Base-by-base conservation (phyloP, 441 rosid species). In the Adansonia grandidieri region DNA sequence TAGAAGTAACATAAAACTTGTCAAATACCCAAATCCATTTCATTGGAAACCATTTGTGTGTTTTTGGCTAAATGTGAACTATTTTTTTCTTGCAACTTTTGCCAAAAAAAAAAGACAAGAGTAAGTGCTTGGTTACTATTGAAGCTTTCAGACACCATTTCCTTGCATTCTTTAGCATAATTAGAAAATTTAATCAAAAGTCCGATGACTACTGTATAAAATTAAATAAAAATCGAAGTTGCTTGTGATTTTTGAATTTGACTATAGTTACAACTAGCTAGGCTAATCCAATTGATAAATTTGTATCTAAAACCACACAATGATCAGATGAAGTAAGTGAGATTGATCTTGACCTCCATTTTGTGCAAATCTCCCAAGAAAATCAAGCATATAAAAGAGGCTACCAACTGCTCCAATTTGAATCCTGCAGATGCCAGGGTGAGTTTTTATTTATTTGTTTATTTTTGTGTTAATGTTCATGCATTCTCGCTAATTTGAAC, bases 221-320 rank as follows among this genome's bases (percentile, higher is more conserved):
- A 51, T 50, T 24, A 10, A 47, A 1, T 5, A 28, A 40, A 56
- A 72, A 13, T 56, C 50, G 40, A 5, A 10, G 63, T 71, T 71
- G 28, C 63, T 72, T 54, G 76, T 42, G 8, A 56, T 72, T 54
- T 54, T 54, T 51, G 6, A 32, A n/a, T 56, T 56, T 72, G 61
- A 56, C 64, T 28, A 17, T 32, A 0, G 4, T 4, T n/a, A 37
- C 24, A 56, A 72, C 32, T 28, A 28, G 32, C 47, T 66, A 9
- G 7, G 71, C 28, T 1, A 45, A 58, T 10, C 72, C 73, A 20
- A 68, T 9, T 5, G 9, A 19, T 19, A 45, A 44, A 44, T 22
- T 44, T 47, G 70, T 20, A 4, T 13, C 24, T 11, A 22, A 47
- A 45, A 69, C 2, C 45, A 2, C 54, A 67, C 0, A 32, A 20